Evolutionary conservation across 2,329 filamentous ascomycete species (phyloP).

Genomic region (Diaporthe citriasiana): DNA sequence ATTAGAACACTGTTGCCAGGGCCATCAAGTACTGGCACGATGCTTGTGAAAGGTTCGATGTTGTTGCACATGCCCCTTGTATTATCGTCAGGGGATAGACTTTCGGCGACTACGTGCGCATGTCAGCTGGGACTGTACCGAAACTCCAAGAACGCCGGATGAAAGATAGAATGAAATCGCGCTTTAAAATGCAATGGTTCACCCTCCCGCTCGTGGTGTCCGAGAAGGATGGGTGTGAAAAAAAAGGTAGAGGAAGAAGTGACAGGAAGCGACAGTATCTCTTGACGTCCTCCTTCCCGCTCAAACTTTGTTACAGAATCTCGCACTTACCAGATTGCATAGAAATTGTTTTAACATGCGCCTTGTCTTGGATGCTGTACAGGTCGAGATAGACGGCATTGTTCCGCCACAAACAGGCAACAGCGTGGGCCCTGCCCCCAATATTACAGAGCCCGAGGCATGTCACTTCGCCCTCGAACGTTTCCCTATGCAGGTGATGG

Average conservation of each 20-base stretch:
- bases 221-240: neutral
- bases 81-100: neutral
- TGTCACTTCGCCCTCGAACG: constrained; percentile 62
- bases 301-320: neutral
- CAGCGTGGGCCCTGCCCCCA: constrained; percentile 40
- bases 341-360: constrained; percentile 12
- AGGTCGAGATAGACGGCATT: constrained; percentile 38
- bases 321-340: constrained; percentile 38
- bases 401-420: constrained; percentile 36
- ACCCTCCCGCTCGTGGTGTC: neutral
- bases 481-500: neutral
- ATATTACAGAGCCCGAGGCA: constrained; percentile 57
- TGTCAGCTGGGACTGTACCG: neutral
- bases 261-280: no score
- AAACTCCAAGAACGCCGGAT: neutral
- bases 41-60: constrained; percentile 58
- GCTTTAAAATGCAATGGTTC: neutral
- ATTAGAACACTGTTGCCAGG: constrained; percentile 52
- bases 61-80: neutral
- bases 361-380: constrained; percentile 22
- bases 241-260: neutral
- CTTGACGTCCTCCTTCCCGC: neutral
- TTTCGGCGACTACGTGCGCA: neutral
- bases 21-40: constrained; percentile 53
- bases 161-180: neutral